Percentiles rank a stretch among this genome's conserved stretches.
phyloP scores from a whole-genome alignment of 208 protist species.

The Wallacemonas sp. region DNA sequence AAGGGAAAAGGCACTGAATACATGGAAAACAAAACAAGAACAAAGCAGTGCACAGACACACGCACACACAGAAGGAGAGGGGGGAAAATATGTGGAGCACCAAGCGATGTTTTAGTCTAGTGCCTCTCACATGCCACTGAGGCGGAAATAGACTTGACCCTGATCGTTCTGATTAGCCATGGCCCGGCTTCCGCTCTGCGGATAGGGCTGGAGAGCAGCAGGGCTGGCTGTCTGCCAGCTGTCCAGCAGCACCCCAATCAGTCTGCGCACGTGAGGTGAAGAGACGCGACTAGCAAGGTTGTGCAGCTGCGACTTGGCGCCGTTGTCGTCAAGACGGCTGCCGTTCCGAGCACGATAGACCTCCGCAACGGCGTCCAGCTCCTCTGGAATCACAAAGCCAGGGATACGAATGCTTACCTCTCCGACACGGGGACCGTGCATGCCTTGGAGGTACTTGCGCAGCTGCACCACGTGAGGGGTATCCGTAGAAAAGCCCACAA shows the following conservation, averaged over 20 bases:
- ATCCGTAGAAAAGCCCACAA: slow-evolving; percentile 55
- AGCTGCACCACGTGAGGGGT: slow-evolving; percentile 59
- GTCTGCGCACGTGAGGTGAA: slow-evolving; percentile 43
- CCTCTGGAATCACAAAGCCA: slow-evolving; percentile 37
- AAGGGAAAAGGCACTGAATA: not conserved
- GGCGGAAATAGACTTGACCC: slow-evolving; percentile 63
- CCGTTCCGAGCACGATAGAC: slow-evolving; percentile 29
- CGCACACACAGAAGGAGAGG: no score
- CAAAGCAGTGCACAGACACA: not conserved
- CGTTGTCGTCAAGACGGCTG: slow-evolving; percentile 32
- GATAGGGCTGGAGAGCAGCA: no score
- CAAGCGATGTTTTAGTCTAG: no score
- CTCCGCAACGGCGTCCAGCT: slow-evolving; percentile 43
- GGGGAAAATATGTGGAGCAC: no score
- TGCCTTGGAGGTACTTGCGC: slow-evolving; percentile 54
- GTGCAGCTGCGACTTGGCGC: slow-evolving; percentile 38
- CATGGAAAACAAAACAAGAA: not conserved
- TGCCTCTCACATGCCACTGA: slow-evolving; percentile 47
- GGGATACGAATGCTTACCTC: slow-evolving; percentile 62
- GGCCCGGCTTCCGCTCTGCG: not conserved
- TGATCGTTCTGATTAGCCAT: not conserved
- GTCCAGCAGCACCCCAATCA: slow-evolving; percentile 57
- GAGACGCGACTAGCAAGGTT: slow-evolving; percentile 37
- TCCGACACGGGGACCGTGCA: slow-evolving; percentile 37
- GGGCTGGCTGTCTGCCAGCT: not conserved